These are phyloP conservation scores for Nothophaeocryptopus gaeumannii DNA, from an alignment of 2,329 filamentous ascomycete species.

Conservation along the genomic window DNA sequence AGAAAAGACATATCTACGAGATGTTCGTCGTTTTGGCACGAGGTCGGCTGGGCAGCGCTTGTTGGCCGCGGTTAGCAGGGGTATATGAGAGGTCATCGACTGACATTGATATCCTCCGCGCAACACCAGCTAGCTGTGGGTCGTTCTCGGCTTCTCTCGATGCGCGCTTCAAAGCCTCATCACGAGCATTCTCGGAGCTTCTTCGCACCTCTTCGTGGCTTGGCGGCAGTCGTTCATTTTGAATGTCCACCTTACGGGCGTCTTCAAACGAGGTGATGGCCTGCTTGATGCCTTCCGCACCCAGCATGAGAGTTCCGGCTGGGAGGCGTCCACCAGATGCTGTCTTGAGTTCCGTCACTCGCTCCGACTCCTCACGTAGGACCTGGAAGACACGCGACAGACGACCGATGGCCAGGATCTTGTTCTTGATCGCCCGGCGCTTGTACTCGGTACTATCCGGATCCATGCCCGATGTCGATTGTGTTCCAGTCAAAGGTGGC, in stretches of 20 bases:
- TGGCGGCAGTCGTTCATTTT: conserved; percentile 92
- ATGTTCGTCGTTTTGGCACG: conserved; percentile 12
- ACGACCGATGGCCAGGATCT: conserved; percentile 95
- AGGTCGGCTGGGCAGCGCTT: conserved; percentile 10
- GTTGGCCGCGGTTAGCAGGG: conserved; percentile 13
- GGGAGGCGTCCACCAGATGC: conserved; percentile 88
- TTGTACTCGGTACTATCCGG: conserved; percentile 90
- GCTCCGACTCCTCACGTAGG: conserved; percentile 92
- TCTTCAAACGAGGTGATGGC: conserved; percentile 97
- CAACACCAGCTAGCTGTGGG: conserved; percentile 78
- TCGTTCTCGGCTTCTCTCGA: conserved; percentile 89
- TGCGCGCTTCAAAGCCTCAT: conserved; percentile 81
- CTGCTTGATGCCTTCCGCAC: conserved; percentile 97
- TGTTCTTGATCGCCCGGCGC: conserved; percentile 97
- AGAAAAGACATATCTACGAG: background rate
- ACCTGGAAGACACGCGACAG: conserved; percentile 98
- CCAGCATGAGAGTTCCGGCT: conserved; percentile 94
- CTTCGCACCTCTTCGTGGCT: conserved; percentile 86
- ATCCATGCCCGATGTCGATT: conserved; percentile 52
- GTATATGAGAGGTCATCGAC: conserved; percentile 17
- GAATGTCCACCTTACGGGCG: conserved; percentile 90
- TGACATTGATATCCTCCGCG: conserved; percentile 94
- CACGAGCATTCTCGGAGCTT: conserved; percentile 76
- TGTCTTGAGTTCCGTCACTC: conserved; percentile 96
- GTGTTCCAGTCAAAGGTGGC: conserved; percentile 58